phyloP scores from a whole-genome alignment of 2,329 filamentous ascomycete genomes.

The Periglandula ipomoeae region DNA sequence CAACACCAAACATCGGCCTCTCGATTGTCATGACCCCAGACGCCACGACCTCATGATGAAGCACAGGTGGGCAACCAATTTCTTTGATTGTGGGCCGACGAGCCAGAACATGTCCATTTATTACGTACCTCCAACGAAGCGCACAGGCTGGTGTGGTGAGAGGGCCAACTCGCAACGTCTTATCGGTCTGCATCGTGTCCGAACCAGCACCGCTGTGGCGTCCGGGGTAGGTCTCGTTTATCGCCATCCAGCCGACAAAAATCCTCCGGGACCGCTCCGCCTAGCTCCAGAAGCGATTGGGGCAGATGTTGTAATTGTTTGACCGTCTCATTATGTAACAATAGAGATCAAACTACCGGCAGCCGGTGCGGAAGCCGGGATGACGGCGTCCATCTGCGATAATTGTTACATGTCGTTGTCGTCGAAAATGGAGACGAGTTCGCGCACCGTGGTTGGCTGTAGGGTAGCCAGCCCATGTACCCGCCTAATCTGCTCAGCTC shows the following conservation, averaged over 20 bases:
- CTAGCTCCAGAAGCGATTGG: too few species aligned
- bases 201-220: constrained; percentile 1
- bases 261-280: neutral
- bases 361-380: neutral
- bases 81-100: neutral
- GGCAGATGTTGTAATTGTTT: too few species aligned
- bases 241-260: neutral
- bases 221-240: constrained; percentile 1
- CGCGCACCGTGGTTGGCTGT: neutral
- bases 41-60: constrained; percentile 1
- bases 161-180: neutral
- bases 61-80: neutral
- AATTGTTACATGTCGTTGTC: neutral
- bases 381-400: too few species aligned
- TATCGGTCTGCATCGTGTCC: neutral
- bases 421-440: neutral
- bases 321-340: neutral
- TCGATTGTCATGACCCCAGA: neutral
- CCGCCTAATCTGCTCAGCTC: neutral
- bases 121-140: constrained; percentile 2
- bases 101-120: neutral
- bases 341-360: neutral
- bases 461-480: neutral
- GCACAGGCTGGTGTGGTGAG: neutral
- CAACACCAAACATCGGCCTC: too few species aligned